phyloP scores from a whole-genome alignment of 345 rosid species.

The Acer yangbiense region DNA sequence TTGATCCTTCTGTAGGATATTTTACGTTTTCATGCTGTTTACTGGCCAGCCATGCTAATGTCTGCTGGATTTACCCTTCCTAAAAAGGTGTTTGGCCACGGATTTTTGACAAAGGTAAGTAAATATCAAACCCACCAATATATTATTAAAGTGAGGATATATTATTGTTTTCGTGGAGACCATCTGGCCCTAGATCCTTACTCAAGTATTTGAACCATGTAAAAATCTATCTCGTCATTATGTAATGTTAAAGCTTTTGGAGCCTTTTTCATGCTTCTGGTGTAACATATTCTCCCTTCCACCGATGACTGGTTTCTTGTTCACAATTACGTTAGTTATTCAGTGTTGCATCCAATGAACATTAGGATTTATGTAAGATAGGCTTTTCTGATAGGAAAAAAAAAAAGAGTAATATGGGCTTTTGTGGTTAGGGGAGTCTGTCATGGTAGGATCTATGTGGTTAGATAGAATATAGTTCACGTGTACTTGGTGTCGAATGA shows the following conservation, averaged over 20 bases:
- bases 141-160: neutral
- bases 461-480: neutral
- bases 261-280: neutral
- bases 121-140: neutral
- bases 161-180: neutral
- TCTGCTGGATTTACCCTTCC: constrained; percentile 89
- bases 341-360: neutral
- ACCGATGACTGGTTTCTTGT: neutral
- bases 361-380: neutral
- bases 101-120: constrained; percentile 88
- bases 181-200: neutral
- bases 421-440: neutral
- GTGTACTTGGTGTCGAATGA: neutral
- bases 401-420: neutral
- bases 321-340: neutral
- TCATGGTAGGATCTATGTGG: neutral
- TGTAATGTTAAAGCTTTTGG: neutral
- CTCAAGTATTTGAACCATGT: neutral
- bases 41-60: constrained; percentile 99
- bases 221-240: neutral
- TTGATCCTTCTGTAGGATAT: constrained; percentile 65
- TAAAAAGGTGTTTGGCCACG: constrained; percentile 87
- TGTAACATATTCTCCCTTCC: neutral
- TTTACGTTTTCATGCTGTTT: constrained; percentile 92
- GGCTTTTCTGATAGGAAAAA: neutral